phyloP scores from a whole-genome alignment of 495 filamentous ascomycete species.

The Hypoxylon intermedium region DNA sequence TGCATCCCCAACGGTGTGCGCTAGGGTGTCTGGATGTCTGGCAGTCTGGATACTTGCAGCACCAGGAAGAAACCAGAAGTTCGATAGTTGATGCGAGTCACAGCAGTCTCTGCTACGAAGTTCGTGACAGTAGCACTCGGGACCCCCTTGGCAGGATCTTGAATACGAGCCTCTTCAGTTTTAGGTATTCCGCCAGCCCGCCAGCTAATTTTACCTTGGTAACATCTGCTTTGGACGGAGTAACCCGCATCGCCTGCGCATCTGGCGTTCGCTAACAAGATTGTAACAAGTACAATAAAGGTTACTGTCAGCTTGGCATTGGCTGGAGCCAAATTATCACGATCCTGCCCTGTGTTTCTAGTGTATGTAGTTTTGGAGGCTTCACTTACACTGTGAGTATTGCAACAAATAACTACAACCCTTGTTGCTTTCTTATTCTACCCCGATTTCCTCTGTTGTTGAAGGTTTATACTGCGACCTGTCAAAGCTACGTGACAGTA shows the following conservation, averaged over 20 bases:
- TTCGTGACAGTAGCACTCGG: conserved; percentile 10
- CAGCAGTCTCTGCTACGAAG: conserved; percentile 16
- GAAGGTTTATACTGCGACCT: not conserved
- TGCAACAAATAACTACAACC: not conserved
- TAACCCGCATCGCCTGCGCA: conserved; percentile 17
- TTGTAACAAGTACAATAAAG: conserved; percentile 12
- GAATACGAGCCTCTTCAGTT: conserved; percentile 33
- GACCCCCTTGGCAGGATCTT: conserved; percentile 11
- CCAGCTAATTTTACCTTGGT: conserved; percentile 5
- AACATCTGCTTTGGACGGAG: conserved; percentile 20
- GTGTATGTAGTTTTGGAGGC: not conserved
- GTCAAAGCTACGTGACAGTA: not conserved
- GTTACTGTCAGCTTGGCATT: too few relatives aligned
- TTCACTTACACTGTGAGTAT: too few relatives aligned
- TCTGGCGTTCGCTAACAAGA: conserved; percentile 12
- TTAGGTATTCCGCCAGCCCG: conserved; percentile 11
- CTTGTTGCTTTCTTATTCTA: not conserved
- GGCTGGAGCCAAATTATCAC: not conserved
- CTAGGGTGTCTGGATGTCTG: too few relatives aligned
- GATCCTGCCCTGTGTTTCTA: not conserved
- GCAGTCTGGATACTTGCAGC: conserved; percentile 4
- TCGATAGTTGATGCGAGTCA: conserved; percentile 11
- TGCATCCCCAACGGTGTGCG: too few relatives aligned
- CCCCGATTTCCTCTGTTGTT: not conserved
- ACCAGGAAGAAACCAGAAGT: conserved; percentile 2